Percentiles rank a stretch among this genome's conserved stretches.
These are phyloP conservation scores for Ganoderma meredithae DNA, from an alignment of 1,284 basidiomycete genomes.

Conservation along the genomic window DNA sequence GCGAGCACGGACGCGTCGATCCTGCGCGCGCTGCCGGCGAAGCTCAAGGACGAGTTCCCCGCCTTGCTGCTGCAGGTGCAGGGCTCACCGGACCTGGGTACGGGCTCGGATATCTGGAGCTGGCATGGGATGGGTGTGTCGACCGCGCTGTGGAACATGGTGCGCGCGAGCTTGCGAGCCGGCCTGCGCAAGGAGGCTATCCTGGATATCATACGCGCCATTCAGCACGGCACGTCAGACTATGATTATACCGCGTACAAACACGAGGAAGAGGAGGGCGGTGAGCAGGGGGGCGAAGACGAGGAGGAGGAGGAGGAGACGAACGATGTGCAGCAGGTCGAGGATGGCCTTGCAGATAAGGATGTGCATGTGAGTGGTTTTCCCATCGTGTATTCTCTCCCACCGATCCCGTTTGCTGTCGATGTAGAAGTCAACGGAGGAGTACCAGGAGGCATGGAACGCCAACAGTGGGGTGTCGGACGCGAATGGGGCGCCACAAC, in stretches of 20 bases:
- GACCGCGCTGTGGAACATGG: conserved; percentile 72
- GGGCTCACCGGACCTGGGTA: conserved; percentile 57
- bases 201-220: conserved; percentile 58
- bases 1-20: conserved; percentile 75
- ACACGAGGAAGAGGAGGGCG: conserved; percentile 43
- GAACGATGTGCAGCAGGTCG: conserved; percentile 38
- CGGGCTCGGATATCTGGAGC: conserved; percentile 67
- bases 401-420: background rate
- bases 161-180: conserved; percentile 58
- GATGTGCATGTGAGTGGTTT: conserved; percentile 34
- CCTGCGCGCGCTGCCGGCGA: conserved; percentile 67
- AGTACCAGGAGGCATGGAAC: conserved; percentile 64
- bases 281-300: conserved; percentile 37
- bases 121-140: conserved; percentile 77
- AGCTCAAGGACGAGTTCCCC: conserved; percentile 75
- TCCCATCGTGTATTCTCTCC: background rate
- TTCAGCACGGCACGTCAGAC: conserved; percentile 61
- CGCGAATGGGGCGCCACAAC: conserved; percentile 27
- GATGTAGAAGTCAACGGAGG: conserved; percentile 49
- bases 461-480: conserved; percentile 53
- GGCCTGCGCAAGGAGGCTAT: conserved; percentile 68
- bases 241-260: conserved; percentile 35
- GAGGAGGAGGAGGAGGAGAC: conserved; percentile 39
- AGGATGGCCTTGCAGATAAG: conserved; percentile 37
- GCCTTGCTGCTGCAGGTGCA: conserved; percentile 63